Base-by-base conservation (phyloP, 306 rosid species). In the Trifolium subterraneum region DNA sequence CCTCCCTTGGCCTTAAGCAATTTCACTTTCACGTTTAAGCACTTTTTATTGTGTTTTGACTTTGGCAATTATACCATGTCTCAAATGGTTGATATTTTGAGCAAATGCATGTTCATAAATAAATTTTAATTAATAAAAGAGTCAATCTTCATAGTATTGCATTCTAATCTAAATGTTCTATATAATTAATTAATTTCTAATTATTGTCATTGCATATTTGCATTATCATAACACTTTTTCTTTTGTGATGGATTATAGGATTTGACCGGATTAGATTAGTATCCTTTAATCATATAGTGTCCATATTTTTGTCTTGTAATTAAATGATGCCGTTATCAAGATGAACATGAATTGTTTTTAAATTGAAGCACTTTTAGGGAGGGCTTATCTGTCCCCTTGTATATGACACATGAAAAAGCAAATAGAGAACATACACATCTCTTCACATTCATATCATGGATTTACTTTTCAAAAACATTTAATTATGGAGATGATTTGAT, bases 231-330 rank as follows among this genome's bases (percentile, higher is more conserved):
- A 31, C 41, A 45, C 42, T 19, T 69, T 69, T 8, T 70, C 75
- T 80, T 84, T 76, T 16, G 73, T 50, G 45, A 74, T 59, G 72
- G 71, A 70, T 36, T 10, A 78, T 50, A 29, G 45, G 75, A 63
- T 74, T 2, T n/a, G 70, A 70, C 56, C 8, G 23, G 69, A 75
- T 66, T 71, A 60, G 76, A 74, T 74, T 60, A 74, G 68, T 47
- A 65, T 58, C 75, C 39, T 70, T 22, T 64, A 71, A 62, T 79
- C 79, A 59, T 19, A 36, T 25, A 71, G 48, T 80, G 80, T 80
- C 20, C 48, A 71, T 59, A 59, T 84, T 84, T 84, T 80, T 64
- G 87, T 80, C 78, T n/a, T 19, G 38, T 72, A 73, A 41, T 55
- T 31, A 69, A 63, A 45, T 50, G 13, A 38, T 72, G 64, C 61